Evolutionary conservation across 441 rosid species (phyloP), one percentile per base, ranked within the genome.

Genomic region (Pelargonium australe): DNA sequence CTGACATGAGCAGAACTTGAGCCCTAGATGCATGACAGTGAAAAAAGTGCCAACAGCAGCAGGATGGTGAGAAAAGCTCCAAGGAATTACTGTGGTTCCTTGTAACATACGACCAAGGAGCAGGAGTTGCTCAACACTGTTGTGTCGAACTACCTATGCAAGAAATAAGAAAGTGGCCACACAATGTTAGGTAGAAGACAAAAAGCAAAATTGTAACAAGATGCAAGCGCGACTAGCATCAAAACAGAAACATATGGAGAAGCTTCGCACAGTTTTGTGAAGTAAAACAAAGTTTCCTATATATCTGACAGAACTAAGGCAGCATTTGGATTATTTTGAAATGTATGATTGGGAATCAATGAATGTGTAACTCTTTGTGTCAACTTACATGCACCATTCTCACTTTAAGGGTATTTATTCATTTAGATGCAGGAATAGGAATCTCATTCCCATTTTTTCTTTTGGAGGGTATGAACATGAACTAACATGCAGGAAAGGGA

Each of bases 1-100:
- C 77, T 90, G 88, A 82, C 95, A 88, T 9, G 95, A 81, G 81
- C 98, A 92, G 77, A 88, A 92, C 85, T 90, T 95, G 70, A 92
- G 86, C 67, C 99, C 99, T 73, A 95, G 92, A 80, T 89, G 97
- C 99, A 95, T 95, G 78, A 90, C 66, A 31, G 98, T 92, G 78
- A 95, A 95, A 79, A 95, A 95, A 68, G 97, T 89, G 74, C 99
- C 99, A 67, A 92, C 79, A 40, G 98, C 98, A 63, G 96, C 97
- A 66, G 99, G 99, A 86, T 95, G 99, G 71, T 74, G 90, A 55
- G 97, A 87, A 85, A 92, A 95, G 80, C 81, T 92, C 99, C 98
- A 92, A 40, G 92, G 91, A 37, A 82, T 80, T 79, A 76, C 85
- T 71, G 92, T 85, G 58, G 95, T 88, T 78, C 97, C 95, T 84